These are phyloP conservation scores for Schwanniomyces polymorphus DNA, from an alignment of 805 yeast genomes.

Conservation along the genomic window DNA sequence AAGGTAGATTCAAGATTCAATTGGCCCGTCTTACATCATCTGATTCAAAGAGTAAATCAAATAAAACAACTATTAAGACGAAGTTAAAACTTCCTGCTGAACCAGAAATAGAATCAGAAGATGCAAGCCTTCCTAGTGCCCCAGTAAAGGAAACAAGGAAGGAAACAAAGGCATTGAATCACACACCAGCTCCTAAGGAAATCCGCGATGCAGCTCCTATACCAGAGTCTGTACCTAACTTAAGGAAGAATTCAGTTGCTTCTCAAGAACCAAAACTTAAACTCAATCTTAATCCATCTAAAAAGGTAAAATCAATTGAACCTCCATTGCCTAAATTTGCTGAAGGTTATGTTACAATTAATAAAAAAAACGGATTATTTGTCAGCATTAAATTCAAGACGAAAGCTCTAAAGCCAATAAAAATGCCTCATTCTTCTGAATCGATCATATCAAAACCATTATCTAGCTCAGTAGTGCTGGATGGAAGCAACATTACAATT, in stretches of 20 bases:
- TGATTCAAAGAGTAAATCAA: constrained; percentile 5
- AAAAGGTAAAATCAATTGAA: not conserved
- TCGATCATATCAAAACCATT: not conserved
- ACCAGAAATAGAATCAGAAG: not conserved
- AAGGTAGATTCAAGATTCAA: constrained; percentile 56
- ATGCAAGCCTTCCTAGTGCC: not conserved
- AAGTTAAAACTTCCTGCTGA: not conserved
- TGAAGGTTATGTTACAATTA: not conserved
- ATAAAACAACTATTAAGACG: not conserved
- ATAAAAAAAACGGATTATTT: not conserved
- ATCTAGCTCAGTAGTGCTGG: not conserved
- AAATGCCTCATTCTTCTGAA: not conserved
- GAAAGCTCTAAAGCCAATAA: not conserved
- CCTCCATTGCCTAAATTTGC: not conserved
- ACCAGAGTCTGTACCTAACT: constrained; percentile 2
- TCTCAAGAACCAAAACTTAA: not conserved
- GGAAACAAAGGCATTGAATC: not conserved
- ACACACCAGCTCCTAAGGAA: not conserved
- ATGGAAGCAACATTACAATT: constrained; percentile 3
- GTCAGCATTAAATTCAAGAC: not conserved
- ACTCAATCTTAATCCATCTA: not conserved
- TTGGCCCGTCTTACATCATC: constrained; percentile 23
- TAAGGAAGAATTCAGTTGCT: not conserved
- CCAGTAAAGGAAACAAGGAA: not conserved
- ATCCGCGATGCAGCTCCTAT: not conserved